Base-by-base conservation (phyloP, 2,329 filamentous ascomycete species). In the Penicillium sp. region DNA sequence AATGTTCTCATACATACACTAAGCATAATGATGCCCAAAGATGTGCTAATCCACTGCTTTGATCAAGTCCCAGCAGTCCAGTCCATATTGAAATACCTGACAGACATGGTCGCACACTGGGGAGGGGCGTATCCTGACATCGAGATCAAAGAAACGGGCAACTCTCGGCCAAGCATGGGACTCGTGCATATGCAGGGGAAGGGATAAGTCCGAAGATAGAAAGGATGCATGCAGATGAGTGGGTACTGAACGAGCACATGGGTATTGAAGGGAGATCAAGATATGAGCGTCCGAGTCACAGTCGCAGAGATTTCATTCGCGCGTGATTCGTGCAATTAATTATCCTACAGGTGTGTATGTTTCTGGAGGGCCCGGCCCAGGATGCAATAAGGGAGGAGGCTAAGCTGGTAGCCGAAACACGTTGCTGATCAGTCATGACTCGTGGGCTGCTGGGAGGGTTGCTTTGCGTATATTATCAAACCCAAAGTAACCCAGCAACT, bases 51-150 rank as follows among this genome's bases (percentile, higher is more conserved):
- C 48, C 26, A 16, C 47, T 45, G 26, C 27, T 38, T 34, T 30
- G 13, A 32, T 32, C 11, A 30, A 32, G 13, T 23, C 23, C 23
- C 23, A 36, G 11, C 10, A 14, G 32, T 47, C 47, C 39, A 57
- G 58, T 29, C 55, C 38, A 45, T n/a, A 53, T 43, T 38, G n/a
- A 42, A 49, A 61, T 46, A 47, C 47, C 59, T 55, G 53, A 54
- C 36, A 42, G 14, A 27, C 32, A 44, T 27, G 23, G 56, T 57
- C 39, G 16, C 53, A 56, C 47, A 48, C 14, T 32, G 11, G 23
- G 23, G 30, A 27, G 32, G 16, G 36, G 16, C 16, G 7, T 9
- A 19, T 10, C 10, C n/a, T 39, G 14, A 23, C 27, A 23, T 27
- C 18, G 30, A 10, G 14, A 18, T n/a, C 26, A 26, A 8, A 14